Evolutionary conservation across 2,329 filamentous ascomycete genomes (phyloP), one percentile per base, ranked within the genome.

Genomic region (Cryphonectria naterciae): DNA sequence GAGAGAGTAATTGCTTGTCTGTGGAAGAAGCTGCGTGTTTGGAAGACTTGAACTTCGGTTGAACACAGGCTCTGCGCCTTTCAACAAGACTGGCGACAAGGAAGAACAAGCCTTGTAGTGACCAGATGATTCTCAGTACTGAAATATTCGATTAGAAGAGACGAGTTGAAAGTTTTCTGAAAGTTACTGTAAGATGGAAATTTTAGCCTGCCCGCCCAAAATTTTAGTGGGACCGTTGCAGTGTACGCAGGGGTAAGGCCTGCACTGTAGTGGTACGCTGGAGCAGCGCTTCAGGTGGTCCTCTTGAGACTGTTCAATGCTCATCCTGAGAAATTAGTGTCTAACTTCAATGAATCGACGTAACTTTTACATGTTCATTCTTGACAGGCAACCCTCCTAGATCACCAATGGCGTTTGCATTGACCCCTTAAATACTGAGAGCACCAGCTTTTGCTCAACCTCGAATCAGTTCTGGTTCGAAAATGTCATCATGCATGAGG

Each of bases 141-240:
- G 37, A 11, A 35, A 39, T 46, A 8, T 15, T 61, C n/a, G 41
- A 43, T 41, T 63, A n/a, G 43, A 58, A 60, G 32, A 39, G 28
- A 22, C 46, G 35, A 35, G 19, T 49, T 46, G 71, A 8, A 68
- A 70, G 69, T 60, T 74, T 74, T 68, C 62, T 60, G 28, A 25
- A n/a, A 54, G 56, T 56, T 22, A n/a, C n/a, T n/a, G n/a, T n/a
- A 35, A 25, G 25, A 62, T 67, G 65, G 64, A 69, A 72, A 69
- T 70, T 67, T 65, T 61, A 68, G 68, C 70, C 64, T 64, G 68
- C 64, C 46, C 68, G 58, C 64, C 46, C 49, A 64, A 62, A 66
- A 63, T 71, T 74, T 72, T 72, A 72, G 73, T 70, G 73, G 73
- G 65, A 66, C 63, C 15, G 25, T 28, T 49, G 46, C 37, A 17